Base-by-base conservation (phyloP, 495 filamentous ascomycete species). In the Sordaria brevicollis region DNA sequence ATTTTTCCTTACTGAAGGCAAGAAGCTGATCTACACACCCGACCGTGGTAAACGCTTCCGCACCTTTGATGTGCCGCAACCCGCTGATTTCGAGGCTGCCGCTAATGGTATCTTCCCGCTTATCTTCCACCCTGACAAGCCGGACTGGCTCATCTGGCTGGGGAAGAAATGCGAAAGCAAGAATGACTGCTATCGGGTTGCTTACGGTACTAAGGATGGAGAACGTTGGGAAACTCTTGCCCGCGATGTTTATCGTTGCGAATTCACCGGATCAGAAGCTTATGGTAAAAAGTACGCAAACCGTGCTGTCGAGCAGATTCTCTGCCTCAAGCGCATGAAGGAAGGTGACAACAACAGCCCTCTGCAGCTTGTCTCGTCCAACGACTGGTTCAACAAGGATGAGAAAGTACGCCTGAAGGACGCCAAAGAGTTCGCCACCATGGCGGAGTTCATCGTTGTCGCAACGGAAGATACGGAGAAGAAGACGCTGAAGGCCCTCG, bases 361-460 rank as follows among this genome's bases (percentile, higher is more conserved):
- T n/a, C 75, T 88, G 19, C 85, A 89, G 66, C 85, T 99, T 34
- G 74, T 93, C 13, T 89, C 89, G 36, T 94, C 88, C 74, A 84
- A 91, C 67, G 86, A 93, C 69, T 92, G 87, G 79, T 94, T 95
- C 74, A 81, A 84, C n/a, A 84, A 88, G 33, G 78, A 80, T 31
- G 77, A 84, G 35, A 62, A 6, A 31, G 81, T 85, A 1, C 83
- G 85, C 39, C 87, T 90, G 76, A 80, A 86, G 6, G 86, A 93
- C 69, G 89, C 97, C 69, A 89, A 90, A 49, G 88, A 90, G 62
- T 98, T 94, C 79, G 94, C 93, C 5, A 96, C 89, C 33, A 97
- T 96, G 93, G 87, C 90, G 29, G 94, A 97, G 73, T 99, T 95
- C 80, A 92, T 98, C 75, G 86, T 99, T 54, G 93, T 97, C 37